phyloP scores from a whole-genome alignment of 139 green algal species.

The Chlamydomonas schloesseri region DNA sequence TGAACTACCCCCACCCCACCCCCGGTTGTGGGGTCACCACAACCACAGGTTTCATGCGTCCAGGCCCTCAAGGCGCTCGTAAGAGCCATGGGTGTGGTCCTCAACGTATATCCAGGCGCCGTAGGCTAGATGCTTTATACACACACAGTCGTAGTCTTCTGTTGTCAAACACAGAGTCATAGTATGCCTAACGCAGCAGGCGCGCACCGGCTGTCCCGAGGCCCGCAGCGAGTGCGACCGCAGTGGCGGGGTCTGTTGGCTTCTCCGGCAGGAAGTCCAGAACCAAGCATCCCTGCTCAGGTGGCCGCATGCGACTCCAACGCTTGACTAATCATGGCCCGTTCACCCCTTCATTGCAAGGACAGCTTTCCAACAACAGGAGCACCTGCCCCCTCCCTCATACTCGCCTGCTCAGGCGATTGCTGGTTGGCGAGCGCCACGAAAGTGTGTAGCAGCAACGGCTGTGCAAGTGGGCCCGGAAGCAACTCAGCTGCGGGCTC shows the following conservation, averaged over 20 bases:
- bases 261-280: slow-evolving; percentile 27
- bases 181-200: no score
- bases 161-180: no score
- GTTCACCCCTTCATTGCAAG: background rate
- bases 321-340: background rate
- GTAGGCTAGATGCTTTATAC: no score
- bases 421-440: slow-evolving; percentile 4
- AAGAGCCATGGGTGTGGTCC: no score
- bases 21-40: no score
- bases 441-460: slow-evolving; percentile 8
- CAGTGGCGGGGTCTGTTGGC: slow-evolving; percentile 18
- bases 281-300: slow-evolving; percentile 1
- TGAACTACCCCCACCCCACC: no score
- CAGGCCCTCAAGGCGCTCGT: no score
- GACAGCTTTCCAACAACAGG: no score
- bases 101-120: no score
- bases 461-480: background rate
- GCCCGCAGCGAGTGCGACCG: background rate
- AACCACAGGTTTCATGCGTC: no score
- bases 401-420: background rate
- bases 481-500: background rate
- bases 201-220: background rate
- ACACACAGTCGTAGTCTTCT: no score
- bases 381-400: no score
- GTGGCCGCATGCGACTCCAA: background rate